Evolutionary conservation across 2,329 filamentous ascomycete species (phyloP).

Genomic region (Pyrenophora teres): DNA sequence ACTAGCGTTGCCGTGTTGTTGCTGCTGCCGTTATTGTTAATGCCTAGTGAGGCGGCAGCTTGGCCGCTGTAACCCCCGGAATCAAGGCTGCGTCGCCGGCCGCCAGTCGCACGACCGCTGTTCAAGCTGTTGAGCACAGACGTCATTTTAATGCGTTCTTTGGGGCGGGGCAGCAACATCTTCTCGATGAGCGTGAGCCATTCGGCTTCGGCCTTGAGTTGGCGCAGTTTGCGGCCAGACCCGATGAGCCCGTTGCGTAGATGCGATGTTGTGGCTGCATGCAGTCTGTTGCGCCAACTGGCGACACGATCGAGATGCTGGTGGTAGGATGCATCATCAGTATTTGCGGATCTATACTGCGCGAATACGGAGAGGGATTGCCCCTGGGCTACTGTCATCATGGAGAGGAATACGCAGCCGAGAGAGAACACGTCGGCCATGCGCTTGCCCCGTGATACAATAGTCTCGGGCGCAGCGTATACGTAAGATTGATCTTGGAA

Average conservation of each 20-base stretch:
- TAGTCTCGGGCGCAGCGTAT: conserved; percentile 47
- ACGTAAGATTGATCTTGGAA: conserved; percentile 45
- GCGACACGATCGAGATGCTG: conserved; percentile 46
- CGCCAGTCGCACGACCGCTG: conserved; percentile 34
- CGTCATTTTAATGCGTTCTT: conserved; percentile 43
- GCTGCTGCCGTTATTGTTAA: conserved; percentile 9
- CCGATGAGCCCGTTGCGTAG: conserved; percentile 37
- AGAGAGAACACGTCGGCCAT: conserved; percentile 48
- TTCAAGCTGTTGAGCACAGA: conserved; percentile 35
- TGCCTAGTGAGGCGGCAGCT: conserved; percentile 25
- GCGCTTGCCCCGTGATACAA: conserved; percentile 44
- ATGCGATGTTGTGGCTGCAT: conserved; percentile 37
- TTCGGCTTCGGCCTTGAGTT: conserved; percentile 40
- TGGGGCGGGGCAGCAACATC: conserved; percentile 42
- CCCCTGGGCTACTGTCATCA: conserved; percentile 47
- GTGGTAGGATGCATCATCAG: conserved; percentile 47
- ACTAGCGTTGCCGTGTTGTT: conserved; percentile 16
- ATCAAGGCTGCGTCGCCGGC: conserved; percentile 43
- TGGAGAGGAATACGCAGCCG: conserved; percentile 48
- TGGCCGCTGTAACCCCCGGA: conserved; percentile 42
- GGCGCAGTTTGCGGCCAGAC: conserved; percentile 37
- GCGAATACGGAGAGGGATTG: conserved; percentile 42
- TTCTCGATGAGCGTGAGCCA: conserved; percentile 45
- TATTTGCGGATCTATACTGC: conserved; percentile 40
- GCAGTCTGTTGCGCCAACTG: conserved; percentile 41